A percentile compares a stretch with the other conserved stretches of the same genome.
Evolutionary conservation across 306 rosid genomes (phyloP).

Genomic region (Medicago truncatula): DNA sequence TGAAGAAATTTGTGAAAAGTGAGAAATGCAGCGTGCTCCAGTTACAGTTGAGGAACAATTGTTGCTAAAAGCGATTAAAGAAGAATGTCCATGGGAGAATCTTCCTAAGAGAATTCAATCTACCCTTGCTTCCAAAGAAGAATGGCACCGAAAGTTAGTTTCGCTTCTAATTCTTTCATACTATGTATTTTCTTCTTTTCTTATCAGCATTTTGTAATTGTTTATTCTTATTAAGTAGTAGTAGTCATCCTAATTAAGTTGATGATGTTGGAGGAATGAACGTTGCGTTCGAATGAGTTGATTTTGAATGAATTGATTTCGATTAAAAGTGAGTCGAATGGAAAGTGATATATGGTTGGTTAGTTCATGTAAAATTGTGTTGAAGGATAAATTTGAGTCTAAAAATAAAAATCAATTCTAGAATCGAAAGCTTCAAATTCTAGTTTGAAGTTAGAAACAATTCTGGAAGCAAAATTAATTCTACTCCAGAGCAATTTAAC

Average conservation of each 20-base stretch:
- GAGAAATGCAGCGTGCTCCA: conserved; percentile 77
- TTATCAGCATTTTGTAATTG: neutral
- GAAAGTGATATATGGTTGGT: too few species aligned
- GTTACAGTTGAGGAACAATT: conserved; percentile 83
- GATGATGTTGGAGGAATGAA: neutral
- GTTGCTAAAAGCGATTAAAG: conserved; percentile 77
- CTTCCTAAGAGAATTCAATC: conserved; percentile 90
- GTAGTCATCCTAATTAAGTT: conserved; percentile 1
- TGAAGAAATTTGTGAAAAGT: conserved; percentile 37
- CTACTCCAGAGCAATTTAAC: too few species aligned
- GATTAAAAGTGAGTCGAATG: too few species aligned
- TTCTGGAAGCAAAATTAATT: too few species aligned
- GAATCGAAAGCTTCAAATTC: too few species aligned
- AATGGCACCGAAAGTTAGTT: conserved; percentile 88
- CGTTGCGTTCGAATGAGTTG: neutral
- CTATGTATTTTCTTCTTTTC: neutral
- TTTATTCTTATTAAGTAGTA: conserved; percentile 9
- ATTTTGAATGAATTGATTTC: too few species aligned
- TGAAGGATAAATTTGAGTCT: too few species aligned
- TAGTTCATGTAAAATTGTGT: too few species aligned
- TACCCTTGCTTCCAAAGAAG: conserved; percentile 81
- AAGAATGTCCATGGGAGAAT: conserved; percentile 93
- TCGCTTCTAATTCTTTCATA: conserved; percentile 8
- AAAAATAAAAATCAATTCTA: too few species aligned
- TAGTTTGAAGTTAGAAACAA: too few species aligned